These are phyloP conservation scores for Flammula alnicola DNA, from an alignment of 1,284 basidiomycete species.

Conservation along the genomic window DNA sequence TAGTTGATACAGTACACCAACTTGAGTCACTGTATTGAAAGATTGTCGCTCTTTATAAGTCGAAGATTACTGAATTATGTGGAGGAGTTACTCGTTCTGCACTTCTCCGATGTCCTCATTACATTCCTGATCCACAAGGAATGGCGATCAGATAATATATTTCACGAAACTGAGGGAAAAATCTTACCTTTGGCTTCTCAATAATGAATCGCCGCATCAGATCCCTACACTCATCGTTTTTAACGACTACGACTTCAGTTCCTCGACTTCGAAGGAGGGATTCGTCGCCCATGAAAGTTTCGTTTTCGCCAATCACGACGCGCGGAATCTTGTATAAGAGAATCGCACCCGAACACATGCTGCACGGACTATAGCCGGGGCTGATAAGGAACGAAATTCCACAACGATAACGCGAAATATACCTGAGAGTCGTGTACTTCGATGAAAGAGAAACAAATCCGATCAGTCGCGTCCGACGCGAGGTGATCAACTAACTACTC, in stretches of 20 bases:
- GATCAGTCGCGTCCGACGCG: too few species aligned
- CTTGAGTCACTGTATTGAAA: too few species aligned
- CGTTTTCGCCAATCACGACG: constrained; percentile 64
- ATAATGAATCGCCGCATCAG: constrained; percentile 54
- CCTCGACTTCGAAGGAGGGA: constrained; percentile 51
- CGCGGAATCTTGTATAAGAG: constrained; percentile 63
- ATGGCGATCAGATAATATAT: not conserved
- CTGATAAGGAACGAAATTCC: too few species aligned
- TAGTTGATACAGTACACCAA: too few species aligned
- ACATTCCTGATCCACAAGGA: constrained; percentile 46
- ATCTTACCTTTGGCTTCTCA: constrained; percentile 53
- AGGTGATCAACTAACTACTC: constrained; percentile 27
- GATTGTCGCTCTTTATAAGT: too few species aligned
- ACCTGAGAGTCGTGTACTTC: constrained; percentile 57
- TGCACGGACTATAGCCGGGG: constrained; percentile 60
- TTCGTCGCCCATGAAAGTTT: constrained; percentile 54
- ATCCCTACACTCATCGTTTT: constrained; percentile 48
- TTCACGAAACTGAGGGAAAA: not conserved
- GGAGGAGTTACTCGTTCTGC: too few species aligned
- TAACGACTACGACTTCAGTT: constrained; percentile 56
- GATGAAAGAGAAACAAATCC: not conserved
- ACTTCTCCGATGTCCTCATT: constrained; percentile 60
- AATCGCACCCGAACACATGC: constrained; percentile 66
- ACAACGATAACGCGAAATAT: constrained; percentile 2
- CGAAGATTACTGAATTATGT: too few species aligned